Percentiles rank a stretch among this genome's conserved stretches.
Conservation (phyloP, 768 basidiomycete species). For the Russula griseocarnosa region DNA sequence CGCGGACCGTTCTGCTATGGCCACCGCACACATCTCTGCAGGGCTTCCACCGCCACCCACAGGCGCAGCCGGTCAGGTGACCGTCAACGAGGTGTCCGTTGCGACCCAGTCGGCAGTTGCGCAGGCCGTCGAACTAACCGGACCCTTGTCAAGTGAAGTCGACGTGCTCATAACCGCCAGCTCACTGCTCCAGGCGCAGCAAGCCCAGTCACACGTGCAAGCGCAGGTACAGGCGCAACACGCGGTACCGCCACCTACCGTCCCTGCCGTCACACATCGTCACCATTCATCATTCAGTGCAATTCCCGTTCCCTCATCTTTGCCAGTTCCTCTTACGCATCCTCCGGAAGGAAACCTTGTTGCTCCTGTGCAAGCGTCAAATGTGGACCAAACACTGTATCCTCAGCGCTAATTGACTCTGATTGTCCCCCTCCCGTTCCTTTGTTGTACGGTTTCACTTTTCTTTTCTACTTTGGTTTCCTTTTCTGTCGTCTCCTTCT, state of each 20-base stretch:
- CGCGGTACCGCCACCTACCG: slow-evolving; percentile 30
- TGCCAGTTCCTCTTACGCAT: slow-evolving; percentile 5
- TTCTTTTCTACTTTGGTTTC: slow-evolving; percentile 9
- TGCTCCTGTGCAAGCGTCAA: not conserved
- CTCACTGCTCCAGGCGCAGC: slow-evolving; percentile 46
- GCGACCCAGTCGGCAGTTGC: slow-evolving; percentile 77
- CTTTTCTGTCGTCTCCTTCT: slow-evolving; percentile 14
- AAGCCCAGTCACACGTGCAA: slow-evolving; percentile 28
- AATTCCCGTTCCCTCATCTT: slow-evolving; percentile 12
- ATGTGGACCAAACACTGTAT: slow-evolving; percentile 21
- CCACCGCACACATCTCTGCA: slow-evolving; percentile 41
- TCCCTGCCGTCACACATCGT: slow-evolving; percentile 33
- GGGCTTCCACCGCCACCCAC: slow-evolving; percentile 37
- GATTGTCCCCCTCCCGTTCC: slow-evolving; percentile 11
- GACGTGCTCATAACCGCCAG: slow-evolving; percentile 74
- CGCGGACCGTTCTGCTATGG: slow-evolving; percentile 45
- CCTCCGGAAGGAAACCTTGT: slow-evolving; percentile 24
- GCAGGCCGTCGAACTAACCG: slow-evolving; percentile 73
- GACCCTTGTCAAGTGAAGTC: slow-evolving; percentile 69
- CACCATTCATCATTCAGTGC: slow-evolving; percentile 37
- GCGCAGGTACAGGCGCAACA: slow-evolving; percentile 22
- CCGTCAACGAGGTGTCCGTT: slow-evolving; percentile 54
- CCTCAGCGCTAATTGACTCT: slow-evolving; percentile 27
- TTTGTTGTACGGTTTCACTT: slow-evolving; percentile 7
- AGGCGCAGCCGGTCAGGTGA: slow-evolving; percentile 41